Evolutionary conservation across 352 stramenopile genomes (phyloP).

Genomic region (Blastocystis sp.): DNA sequence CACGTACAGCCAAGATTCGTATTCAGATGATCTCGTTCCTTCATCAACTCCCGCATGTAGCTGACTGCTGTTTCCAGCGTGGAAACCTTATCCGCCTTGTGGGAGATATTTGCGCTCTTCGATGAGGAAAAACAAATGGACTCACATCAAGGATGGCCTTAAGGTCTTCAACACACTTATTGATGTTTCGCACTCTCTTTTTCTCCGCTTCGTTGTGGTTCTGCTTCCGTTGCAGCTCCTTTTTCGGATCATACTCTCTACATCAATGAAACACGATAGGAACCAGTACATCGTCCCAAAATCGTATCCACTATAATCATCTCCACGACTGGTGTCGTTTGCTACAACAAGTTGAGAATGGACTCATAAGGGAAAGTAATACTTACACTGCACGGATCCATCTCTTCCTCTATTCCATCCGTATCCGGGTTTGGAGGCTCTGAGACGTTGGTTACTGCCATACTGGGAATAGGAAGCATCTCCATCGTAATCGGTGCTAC

Average conservation of each 20-base stretch:
- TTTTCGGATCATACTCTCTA: constrained; percentile 42
- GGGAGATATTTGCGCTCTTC: constrained; percentile 47
- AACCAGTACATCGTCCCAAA: not conserved
- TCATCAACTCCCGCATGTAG: constrained; percentile 52
- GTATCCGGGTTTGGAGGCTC: not conserved
- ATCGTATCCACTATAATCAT: not conserved
- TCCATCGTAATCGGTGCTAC: not conserved
- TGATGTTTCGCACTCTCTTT: constrained; percentile 46
- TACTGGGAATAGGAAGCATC: not conserved
- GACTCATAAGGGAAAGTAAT: not conserved
- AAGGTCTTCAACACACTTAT: constrained; percentile 51
- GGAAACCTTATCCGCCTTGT: constrained; percentile 44
- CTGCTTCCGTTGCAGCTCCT: constrained; percentile 41
- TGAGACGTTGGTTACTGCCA: not conserved
- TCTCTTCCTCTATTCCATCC: not conserved
- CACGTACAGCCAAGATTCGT: constrained; percentile 30
- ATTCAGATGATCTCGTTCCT: constrained; percentile 49
- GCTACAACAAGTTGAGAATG: not conserved
- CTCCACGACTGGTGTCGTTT: not conserved
- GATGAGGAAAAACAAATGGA: not conserved
- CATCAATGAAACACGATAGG: not conserved
- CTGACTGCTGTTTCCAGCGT: constrained; percentile 17
- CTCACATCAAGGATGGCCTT: constrained; percentile 37
- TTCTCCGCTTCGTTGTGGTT: constrained; percentile 53
- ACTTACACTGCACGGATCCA: not conserved